Conservation (phyloP, 257 asterid genomes). For the Solanum virginianum region DNA sequence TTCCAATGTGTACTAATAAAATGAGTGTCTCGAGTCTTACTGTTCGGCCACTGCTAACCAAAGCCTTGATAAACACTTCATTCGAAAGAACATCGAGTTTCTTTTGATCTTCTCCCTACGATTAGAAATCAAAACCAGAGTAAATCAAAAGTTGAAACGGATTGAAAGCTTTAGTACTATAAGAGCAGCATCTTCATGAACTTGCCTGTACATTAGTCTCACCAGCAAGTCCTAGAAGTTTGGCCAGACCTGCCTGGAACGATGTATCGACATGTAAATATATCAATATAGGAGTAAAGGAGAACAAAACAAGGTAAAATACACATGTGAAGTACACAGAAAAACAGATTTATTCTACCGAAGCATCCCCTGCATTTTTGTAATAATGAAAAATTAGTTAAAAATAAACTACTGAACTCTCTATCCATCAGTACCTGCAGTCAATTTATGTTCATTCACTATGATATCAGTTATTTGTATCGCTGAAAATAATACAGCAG, state of each 20-base stretch:
- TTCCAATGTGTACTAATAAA: neutral
- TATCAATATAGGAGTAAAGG: neutral
- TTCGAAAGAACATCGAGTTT: slow-evolving; percentile 91
- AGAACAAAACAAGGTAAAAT: neutral
- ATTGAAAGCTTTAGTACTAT: neutral
- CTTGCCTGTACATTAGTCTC: slow-evolving; percentile 95
- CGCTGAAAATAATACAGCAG: neutral
- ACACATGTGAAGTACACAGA: neutral
- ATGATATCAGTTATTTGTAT: neutral
- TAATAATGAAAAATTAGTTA: neutral
- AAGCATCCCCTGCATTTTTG: neutral
- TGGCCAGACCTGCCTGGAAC: slow-evolving; percentile 91
- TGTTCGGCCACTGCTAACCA: slow-evolving; percentile 93
- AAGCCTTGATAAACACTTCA: slow-evolving; percentile 83
- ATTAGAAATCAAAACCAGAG: neutral
- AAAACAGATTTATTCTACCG: neutral
- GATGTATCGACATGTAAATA: neutral
- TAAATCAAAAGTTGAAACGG: neutral
- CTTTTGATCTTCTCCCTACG: slow-evolving; percentile 89
- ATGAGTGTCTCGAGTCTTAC: slow-evolving; percentile 26
- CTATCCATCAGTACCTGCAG: neutral
- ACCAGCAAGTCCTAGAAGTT: slow-evolving; percentile 94
- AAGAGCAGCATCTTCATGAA: neutral
- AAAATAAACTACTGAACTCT: neutral
- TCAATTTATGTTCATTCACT: neutral